A percentile compares a stretch with the other conserved stretches of the same genome.
These are phyloP conservation scores for Yamadazyma atlantica DNA, from an alignment of 1,139 yeast species.

Conservation along the genomic window DNA sequence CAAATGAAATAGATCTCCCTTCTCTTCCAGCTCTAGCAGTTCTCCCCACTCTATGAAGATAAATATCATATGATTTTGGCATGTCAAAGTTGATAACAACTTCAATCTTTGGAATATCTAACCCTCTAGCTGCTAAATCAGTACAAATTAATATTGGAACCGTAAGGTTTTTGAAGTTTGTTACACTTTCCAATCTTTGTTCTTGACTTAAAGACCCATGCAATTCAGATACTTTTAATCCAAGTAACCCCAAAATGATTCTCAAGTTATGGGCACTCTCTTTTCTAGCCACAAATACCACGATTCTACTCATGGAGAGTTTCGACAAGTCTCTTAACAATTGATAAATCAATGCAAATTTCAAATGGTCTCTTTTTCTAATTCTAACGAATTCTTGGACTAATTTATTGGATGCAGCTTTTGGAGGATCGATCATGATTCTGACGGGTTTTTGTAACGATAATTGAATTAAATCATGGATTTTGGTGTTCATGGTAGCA, in stretches of 20 bases:
- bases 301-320: constrained; percentile 64
- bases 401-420: constrained; percentile 83
- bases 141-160: constrained; percentile 93
- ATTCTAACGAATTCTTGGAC: constrained; percentile 92
- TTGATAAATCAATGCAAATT: constrained; percentile 78
- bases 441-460: constrained; percentile 88
- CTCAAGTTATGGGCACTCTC: constrained; percentile 87
- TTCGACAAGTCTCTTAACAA: constrained; percentile 67
- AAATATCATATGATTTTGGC: constrained; percentile 90
- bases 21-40: constrained; percentile 99
- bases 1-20: constrained; percentile 89
- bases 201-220: constrained; percentile 96
- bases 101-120: constrained; percentile 97
- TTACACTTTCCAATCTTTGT: constrained; percentile 84
- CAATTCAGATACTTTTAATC: constrained; percentile 85
- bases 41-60: constrained; percentile 97
- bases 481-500: constrained; percentile 95
- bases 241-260: constrained; percentile 80
- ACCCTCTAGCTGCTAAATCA: constrained; percentile 98
- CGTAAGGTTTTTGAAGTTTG: constrained; percentile 73
- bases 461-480: constrained; percentile 82
- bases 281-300: constrained; percentile 88
- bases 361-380: constrained; percentile 80
- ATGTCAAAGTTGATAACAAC: constrained; percentile 91
- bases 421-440: constrained; percentile 95